Percentiles rank a stretch among this genome's conserved stretches.
Conservation (phyloP, 768 basidiomycete species). For the Termitomyces titanicus region DNA sequence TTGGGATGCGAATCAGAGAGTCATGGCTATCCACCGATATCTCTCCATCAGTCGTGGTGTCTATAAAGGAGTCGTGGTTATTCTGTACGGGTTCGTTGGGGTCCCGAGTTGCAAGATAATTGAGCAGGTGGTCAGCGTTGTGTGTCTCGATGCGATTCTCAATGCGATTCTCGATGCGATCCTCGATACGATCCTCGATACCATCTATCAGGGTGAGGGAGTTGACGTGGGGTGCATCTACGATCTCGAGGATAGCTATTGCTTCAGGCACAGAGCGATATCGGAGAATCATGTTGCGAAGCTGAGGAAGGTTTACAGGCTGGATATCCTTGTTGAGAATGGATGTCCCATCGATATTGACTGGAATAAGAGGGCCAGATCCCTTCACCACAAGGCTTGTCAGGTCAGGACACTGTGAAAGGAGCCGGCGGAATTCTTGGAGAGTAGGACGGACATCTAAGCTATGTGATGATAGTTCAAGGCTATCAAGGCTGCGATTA, state of each 20-base stretch:
- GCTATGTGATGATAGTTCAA: slow-evolving; percentile 53
- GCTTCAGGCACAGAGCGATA: slow-evolving; percentile 40
- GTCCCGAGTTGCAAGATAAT: slow-evolving; percentile 33
- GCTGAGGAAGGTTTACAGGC: slow-evolving; percentile 33
- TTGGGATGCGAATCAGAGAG: not conserved
- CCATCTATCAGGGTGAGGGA: slow-evolving; percentile 42
- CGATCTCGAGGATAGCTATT: slow-evolving; percentile 32
- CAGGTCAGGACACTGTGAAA: slow-evolving; percentile 37
- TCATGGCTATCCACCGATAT: not conserved
- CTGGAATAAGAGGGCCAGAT: slow-evolving; percentile 37
- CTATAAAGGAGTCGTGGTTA: slow-evolving; percentile 12
- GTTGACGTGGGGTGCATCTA: slow-evolving; percentile 37
- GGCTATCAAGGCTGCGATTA: slow-evolving; percentile 30
- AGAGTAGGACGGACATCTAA: slow-evolving; percentile 50
- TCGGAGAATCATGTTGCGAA: slow-evolving; percentile 38
- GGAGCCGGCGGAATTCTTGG: slow-evolving; percentile 38
- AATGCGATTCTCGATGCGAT: too few relatives aligned
- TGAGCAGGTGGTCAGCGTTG: slow-evolving; percentile 36
- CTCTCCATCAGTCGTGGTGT: not conserved
- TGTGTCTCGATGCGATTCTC: too few relatives aligned
- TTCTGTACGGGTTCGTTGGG: slow-evolving; percentile 13
- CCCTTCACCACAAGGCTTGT: slow-evolving; percentile 41
- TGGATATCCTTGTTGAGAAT: slow-evolving; percentile 18
- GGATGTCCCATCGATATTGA: slow-evolving; percentile 15
- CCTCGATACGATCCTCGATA: too few relatives aligned